Conservation (phyloP, 768 basidiomycete species). For the Myochromella boudieri region DNA sequence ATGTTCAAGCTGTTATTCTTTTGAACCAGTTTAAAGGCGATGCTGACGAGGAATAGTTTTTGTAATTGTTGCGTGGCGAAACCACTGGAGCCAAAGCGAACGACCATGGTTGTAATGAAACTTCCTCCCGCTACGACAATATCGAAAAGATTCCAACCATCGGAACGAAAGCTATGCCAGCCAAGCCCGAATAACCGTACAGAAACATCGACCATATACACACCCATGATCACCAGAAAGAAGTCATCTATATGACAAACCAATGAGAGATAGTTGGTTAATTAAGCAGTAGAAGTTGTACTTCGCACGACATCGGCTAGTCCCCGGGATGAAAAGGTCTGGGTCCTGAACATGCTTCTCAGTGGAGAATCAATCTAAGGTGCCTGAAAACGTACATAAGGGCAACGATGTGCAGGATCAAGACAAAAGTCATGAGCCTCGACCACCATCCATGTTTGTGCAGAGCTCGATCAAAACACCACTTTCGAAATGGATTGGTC, state of each 20-base stretch:
- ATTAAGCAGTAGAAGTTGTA: no score
- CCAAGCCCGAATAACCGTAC: constrained; percentile 86
- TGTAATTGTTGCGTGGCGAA: constrained; percentile 68
- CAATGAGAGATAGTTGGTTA: no score
- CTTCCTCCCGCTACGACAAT: constrained; percentile 77
- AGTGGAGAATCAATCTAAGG: neutral
- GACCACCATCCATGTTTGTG: constrained; percentile 95
- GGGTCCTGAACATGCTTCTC: constrained; percentile 56
- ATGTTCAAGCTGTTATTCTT: constrained; percentile 86
- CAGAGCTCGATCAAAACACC: constrained; percentile 93
- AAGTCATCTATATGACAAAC: constrained; percentile 56
- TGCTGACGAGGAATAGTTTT: constrained; percentile 89
- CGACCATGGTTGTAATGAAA: constrained; percentile 77
- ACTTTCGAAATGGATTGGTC: constrained; percentile 52
- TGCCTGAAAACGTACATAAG: constrained; percentile 62
- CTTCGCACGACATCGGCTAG: constrained; percentile 59
- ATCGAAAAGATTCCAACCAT: constrained; percentile 96
- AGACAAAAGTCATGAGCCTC: constrained; percentile 72
- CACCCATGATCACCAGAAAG: constrained; percentile 68
- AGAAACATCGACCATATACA: constrained; percentile 75
- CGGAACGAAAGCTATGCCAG: constrained; percentile 77
- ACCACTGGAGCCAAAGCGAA: constrained; percentile 51
- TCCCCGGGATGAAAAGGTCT: constrained; percentile 60
- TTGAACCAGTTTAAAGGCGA: constrained; percentile 93
- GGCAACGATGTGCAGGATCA: constrained; percentile 76